These are phyloP conservation scores for Aphanoascus verrucosus DNA, from an alignment of 2,329 filamentous ascomycete species.

Conservation along the genomic window DNA sequence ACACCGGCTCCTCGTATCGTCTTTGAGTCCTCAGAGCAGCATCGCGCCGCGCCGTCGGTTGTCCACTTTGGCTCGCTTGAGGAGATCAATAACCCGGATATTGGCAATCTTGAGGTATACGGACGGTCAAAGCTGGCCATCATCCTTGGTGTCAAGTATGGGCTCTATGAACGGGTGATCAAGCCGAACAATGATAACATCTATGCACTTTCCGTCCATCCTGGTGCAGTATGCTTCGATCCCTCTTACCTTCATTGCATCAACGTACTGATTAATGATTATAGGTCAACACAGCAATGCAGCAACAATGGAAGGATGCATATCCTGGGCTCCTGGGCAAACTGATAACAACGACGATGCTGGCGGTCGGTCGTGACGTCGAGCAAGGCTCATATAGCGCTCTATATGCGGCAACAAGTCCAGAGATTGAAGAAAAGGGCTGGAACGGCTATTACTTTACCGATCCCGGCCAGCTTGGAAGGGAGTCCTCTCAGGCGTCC, in stretches of 20 bases:
- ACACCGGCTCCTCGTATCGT: conserved; percentile 33
- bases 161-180: conserved; percentile 34
- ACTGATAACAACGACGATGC: conserved; percentile 29
- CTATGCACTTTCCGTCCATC: conserved; percentile 36
- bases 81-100: conserved; percentile 34
- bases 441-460: conserved; percentile 37
- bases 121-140: conserved; percentile 36
- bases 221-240: conserved; percentile 27
- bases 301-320: conserved; percentile 38
- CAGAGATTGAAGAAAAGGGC: conserved; percentile 34
- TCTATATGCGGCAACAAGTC: conserved; percentile 31
- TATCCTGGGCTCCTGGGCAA: conserved; percentile 30
- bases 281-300: conserved; percentile 38
- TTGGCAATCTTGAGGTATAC: conserved; percentile 31
- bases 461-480: conserved; percentile 21
- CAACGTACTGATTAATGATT: not conserved
- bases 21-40: conserved; percentile 35
- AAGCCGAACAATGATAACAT: conserved; percentile 34
- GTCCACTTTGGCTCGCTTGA: conserved; percentile 33
- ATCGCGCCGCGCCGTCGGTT: conserved; percentile 29
- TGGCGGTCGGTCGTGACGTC: conserved; percentile 27
- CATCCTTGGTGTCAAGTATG: conserved; percentile 37
- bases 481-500: not conserved
- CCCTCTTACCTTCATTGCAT: not conserved
- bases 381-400: conserved; percentile 39